Conservation (phyloP, 163 green algal genomes). For the Chloromonas sp. region DNA sequence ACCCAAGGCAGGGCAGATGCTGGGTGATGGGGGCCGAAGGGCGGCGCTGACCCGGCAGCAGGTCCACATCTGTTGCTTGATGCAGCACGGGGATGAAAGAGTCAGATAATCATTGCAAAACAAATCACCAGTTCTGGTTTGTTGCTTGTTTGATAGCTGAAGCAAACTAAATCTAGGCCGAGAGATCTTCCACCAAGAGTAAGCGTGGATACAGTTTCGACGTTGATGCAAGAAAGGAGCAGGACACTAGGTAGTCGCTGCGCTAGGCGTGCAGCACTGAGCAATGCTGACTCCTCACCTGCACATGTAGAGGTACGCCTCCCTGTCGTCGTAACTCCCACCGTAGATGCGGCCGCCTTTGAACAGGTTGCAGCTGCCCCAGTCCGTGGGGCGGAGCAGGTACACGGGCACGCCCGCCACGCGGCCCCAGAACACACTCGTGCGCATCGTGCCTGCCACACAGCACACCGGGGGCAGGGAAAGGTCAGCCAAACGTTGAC, state of each 20-base stretch:
- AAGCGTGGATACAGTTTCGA: too few relatives aligned
- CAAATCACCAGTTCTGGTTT: too few relatives aligned
- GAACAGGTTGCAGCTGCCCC: constrained; percentile 75
- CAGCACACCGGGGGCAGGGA: background rate
- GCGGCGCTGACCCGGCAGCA: too few relatives aligned
- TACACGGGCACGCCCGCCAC: constrained; percentile 82
- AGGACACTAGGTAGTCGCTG: background rate
- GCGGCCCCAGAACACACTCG: constrained; percentile 53
- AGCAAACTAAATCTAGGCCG: too few relatives aligned
- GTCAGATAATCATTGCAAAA: too few relatives aligned
- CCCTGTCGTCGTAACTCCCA: constrained; percentile 84
- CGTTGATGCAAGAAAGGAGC: background rate
- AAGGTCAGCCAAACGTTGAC: background rate
- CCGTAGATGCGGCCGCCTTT: constrained; percentile 81
- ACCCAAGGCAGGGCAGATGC: too few relatives aligned
- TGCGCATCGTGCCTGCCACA: constrained; percentile 41
- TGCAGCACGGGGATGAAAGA: too few relatives aligned
- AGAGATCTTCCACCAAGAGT: too few relatives aligned
- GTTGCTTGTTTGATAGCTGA: too few relatives aligned
- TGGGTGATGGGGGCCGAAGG: too few relatives aligned
- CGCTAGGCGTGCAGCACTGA: background rate
- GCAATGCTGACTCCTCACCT: constrained; percentile 29
- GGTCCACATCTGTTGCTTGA: too few relatives aligned
- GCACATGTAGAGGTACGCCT: constrained; percentile 95
- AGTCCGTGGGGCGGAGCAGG: constrained; percentile 75